Base-by-base conservation (phyloP, 768 basidiomycete genomes). In the Inosperma sp. region DNA sequence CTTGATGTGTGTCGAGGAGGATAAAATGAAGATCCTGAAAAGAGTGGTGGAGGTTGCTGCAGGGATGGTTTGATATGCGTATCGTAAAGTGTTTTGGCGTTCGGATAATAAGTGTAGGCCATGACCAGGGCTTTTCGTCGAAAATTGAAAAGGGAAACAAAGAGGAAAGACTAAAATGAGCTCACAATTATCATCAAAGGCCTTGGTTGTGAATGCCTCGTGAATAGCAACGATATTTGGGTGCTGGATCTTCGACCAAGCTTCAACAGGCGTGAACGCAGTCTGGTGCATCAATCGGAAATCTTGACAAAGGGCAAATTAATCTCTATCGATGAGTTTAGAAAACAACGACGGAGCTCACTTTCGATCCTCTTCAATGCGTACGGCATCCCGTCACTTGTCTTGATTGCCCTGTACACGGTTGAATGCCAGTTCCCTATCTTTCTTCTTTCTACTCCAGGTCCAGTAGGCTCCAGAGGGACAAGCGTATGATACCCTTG, bases 181-280 rank as follows among this genome's bases (percentile, higher is more conserved):
- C 86, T 44, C 61, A 95, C 94, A 98, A 58, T 84, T 86, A 64
- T 98, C 96, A 48, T 83, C 82, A 66, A 99, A 99, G 1, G 88
- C 82, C 23, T 85, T 79, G 0, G 95, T 95, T 0, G 96, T 98
- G 71, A 99, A 97, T 0, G 95, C 96, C 65, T 98, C 96, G 42
- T 81, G 78, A 17, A 98, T 72, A 7, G 80, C 67, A 13, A 95
- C 82, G 53, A 99, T 84, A 55, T 80, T 84, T 1, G 96, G 93
- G 69, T 98, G 95, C 14, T 74, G 78, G 49, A 98, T 73, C 36
- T 79, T 75, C 1, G 83, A 81, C 96, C 96, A 99, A 13, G 81
- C 72, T 56, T 96, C 94, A 39, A 97, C 85, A 7, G 82, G 70
- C 10, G 69, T 71, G 60, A 99, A 94, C 1, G 95, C 93, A 17